phyloP scores from a whole-genome alignment of 345 rosid species.

The Ricinus communis region DNA sequence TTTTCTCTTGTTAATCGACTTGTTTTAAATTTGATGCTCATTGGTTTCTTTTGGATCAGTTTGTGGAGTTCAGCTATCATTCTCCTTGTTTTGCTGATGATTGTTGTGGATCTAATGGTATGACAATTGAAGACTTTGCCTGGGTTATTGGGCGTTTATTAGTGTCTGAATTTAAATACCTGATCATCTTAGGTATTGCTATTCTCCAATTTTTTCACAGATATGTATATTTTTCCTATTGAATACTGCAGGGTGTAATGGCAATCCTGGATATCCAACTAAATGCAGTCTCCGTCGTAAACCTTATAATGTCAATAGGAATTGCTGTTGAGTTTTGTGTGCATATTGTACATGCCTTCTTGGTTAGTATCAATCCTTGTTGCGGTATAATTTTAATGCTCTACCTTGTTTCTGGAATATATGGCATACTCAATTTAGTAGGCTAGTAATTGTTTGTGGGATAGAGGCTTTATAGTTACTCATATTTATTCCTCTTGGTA shows the following conservation, averaged over 20 bases:
- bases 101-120: constrained; percentile 33
- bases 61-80: constrained; percentile 25
- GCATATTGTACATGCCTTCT: constrained; percentile 87
- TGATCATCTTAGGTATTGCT: neutral
- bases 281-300: constrained; percentile 90
- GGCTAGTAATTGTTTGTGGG: neutral
- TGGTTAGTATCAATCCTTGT: constrained; percentile 46
- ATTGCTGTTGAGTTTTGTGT: constrained; percentile 96
- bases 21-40: neutral
- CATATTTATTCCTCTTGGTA: neutral
- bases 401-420: neutral
- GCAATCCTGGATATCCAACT: constrained; percentile 82
- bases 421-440: neutral
- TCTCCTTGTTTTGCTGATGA: constrained; percentile 28
- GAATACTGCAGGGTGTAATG: constrained; percentile 81
- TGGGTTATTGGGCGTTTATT: neutral
- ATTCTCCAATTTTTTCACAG: neutral
- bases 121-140: neutral
- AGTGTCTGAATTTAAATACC: neutral
- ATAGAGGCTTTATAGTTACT: neutral
- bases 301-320: constrained; percentile 93
- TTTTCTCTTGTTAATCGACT: neutral
- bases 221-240: neutral
- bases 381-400: neutral
- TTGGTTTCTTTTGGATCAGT: constrained; percentile 18